Conservation (phyloP, 2,329 filamentous ascomycete species). For the Penicillium sp. region DNA sequence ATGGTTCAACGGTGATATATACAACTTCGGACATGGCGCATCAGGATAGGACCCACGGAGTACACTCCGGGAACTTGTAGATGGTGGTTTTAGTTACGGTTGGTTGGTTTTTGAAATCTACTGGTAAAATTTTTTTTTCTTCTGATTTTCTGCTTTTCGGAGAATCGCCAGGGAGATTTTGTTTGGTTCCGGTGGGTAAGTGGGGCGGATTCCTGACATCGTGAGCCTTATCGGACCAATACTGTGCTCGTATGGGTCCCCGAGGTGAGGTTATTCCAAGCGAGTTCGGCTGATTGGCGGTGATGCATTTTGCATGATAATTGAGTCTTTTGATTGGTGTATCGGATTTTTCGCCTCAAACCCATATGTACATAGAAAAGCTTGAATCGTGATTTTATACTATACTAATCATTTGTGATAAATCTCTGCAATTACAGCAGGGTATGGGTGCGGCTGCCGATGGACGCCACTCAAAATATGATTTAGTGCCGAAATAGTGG, state of each 20-base stretch:
- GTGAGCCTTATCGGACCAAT: slow-evolving; percentile 6
- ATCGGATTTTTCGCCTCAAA: neutral
- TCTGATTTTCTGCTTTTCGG: neutral
- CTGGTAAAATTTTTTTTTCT: slow-evolving; percentile 5
- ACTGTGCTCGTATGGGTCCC: slow-evolving; percentile 1
- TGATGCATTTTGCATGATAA: neutral
- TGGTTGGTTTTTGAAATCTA: neutral
- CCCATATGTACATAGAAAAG: neutral
- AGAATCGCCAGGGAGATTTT: slow-evolving; percentile 3
- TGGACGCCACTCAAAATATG: neutral
- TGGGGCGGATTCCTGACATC: slow-evolving; percentile 11
- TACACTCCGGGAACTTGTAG: neutral
- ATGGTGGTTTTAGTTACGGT: neutral
- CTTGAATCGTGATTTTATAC: neutral
- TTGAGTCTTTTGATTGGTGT: neutral
- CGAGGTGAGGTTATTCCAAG: slow-evolving; percentile 19
- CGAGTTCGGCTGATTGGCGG: slow-evolving; percentile 12
- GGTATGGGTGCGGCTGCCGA: neutral
- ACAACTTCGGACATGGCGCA: slow-evolving; percentile 21
- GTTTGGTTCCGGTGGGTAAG: slow-evolving; percentile 12
- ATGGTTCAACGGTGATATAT: slow-evolving; percentile 17
- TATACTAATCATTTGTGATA: neutral
- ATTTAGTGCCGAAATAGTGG: no score
- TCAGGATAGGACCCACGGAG: neutral
- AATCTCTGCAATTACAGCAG: neutral